Evolutionary conservation across 225 moss, liverwort and hornwort species (phyloP).

Genomic region (Straminergon stramineum): DNA sequence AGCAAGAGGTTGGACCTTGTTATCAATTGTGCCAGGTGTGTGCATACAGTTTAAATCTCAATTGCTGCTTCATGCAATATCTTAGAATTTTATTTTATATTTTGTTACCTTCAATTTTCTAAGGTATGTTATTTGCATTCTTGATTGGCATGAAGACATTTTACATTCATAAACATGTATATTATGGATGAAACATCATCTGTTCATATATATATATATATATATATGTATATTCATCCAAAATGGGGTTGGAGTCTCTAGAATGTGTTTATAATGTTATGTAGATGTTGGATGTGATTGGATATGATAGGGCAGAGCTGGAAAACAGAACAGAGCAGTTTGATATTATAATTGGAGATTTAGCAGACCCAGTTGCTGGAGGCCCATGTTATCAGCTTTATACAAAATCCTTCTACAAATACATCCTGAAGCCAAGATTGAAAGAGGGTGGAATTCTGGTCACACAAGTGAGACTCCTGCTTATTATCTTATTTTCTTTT

Average conservation of each 20-base stretch:
- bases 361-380: conserved; percentile 86
- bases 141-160: neutral
- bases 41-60: neutral
- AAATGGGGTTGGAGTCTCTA: neutral
- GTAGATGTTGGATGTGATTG: neutral
- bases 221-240: no score
- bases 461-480: conserved; percentile 50
- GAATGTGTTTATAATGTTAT: neutral
- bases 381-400: conserved; percentile 88
- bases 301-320: conserved; percentile 58
- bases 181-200: neutral
- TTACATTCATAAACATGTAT: neutral
- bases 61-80: neutral
- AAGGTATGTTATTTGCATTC: neutral
- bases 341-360: conserved; percentile 84
- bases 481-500: neutral
- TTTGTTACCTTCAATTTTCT: neutral
- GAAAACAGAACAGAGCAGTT: conserved; percentile 66
- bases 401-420: conserved; percentile 75
- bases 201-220: no score
- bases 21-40: conserved; percentile 76
- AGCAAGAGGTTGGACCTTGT: conserved; percentile 62
- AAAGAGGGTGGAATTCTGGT: conserved; percentile 85
- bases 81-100: neutral
- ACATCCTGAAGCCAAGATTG: conserved; percentile 66